Evolutionary conservation across 192 early-diverging fungal species (phyloP).

Genomic region (Coemansia brasiliensis): DNA sequence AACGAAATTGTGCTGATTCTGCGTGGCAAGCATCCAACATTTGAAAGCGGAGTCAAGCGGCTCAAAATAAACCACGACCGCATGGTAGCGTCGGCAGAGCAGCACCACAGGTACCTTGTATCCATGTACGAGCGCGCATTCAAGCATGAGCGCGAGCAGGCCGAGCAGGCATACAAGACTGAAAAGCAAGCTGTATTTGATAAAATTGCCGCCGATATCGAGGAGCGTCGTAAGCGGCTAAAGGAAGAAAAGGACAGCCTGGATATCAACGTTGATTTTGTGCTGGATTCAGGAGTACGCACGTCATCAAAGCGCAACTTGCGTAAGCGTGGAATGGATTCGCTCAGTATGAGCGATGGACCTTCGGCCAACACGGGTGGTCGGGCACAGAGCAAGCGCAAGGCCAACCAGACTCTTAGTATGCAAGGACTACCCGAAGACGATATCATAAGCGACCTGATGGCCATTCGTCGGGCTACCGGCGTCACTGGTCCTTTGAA

Average conservation of each 20-base stretch:
- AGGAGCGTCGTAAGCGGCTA: slow-evolving; percentile 72
- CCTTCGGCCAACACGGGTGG: slow-evolving; percentile 2
- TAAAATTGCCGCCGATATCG: slow-evolving; percentile 72
- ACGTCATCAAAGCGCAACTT: slow-evolving; percentile 58
- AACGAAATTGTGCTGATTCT: slow-evolving; percentile 31
- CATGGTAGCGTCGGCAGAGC: slow-evolving; percentile 67
- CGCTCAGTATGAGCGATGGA: slow-evolving; percentile 25
- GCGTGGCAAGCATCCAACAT: slow-evolving; percentile 68
- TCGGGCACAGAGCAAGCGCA: slow-evolving; percentile 49
- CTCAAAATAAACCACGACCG: slow-evolving; percentile 71
- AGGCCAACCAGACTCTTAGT: slow-evolving; percentile 31
- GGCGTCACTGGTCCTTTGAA: slow-evolving; percentile 49
- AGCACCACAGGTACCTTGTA: slow-evolving; percentile 43
- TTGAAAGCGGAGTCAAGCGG: slow-evolving; percentile 62
- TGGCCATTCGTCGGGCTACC: slow-evolving; percentile 37
- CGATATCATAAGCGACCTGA: slow-evolving; percentile 43
- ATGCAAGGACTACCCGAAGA: slow-evolving; percentile 45
- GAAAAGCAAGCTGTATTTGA: slow-evolving; percentile 73
- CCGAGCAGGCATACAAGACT: slow-evolving; percentile 67
- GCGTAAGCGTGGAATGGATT: slow-evolving; percentile 59
- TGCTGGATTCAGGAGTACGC: slow-evolving; percentile 44
- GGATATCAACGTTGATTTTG: slow-evolving; percentile 66
- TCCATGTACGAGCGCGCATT: slow-evolving; percentile 35
- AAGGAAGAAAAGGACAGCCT: slow-evolving; percentile 84
- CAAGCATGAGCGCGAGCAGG: slow-evolving; percentile 34